phyloP scores from a whole-genome alignment of 148 eudicot species.

The Rhododendron henanense region DNA sequence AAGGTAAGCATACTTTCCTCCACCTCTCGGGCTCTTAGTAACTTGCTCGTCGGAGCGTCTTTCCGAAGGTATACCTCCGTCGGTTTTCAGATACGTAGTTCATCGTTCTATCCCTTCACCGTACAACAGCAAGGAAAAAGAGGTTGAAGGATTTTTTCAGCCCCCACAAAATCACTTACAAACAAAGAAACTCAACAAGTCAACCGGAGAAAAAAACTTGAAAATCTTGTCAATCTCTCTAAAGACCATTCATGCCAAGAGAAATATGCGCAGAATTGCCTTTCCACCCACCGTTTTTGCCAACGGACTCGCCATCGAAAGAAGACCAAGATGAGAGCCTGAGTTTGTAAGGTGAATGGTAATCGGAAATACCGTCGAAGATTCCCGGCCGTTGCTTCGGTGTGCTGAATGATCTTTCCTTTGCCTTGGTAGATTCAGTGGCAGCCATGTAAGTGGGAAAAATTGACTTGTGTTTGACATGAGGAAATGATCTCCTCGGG shows the following conservation, averaged over 20 bases:
- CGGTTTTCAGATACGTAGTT: fast-evolving
- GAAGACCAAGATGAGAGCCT: constrained; percentile 41
- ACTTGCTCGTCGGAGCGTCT: no score
- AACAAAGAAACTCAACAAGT: not conserved
- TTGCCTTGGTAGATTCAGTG: constrained; percentile 79
- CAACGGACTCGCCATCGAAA: constrained; percentile 17
- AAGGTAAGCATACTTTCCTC: no score
- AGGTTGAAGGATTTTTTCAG: no score
- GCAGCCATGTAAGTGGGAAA: constrained; percentile 75
- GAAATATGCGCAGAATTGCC: constrained; percentile 20
- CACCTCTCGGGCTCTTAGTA: no score
- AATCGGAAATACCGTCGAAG: constrained; percentile 36
- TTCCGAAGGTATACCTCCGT: no score
- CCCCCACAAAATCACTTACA: not conserved
- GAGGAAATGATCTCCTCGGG: constrained; percentile 68
- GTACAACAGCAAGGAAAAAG: no score
- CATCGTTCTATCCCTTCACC: no score
- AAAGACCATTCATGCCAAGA: constrained; percentile 24
- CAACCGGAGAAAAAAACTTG: not conserved
- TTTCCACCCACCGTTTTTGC: constrained; percentile 12
- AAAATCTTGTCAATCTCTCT: not conserved
- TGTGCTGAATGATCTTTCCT: constrained; percentile 68
- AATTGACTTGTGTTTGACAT: constrained; percentile 30
- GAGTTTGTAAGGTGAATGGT: constrained; percentile 34
- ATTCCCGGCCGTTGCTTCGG: constrained; percentile 52